A percentile compares a stretch with the other conserved stretches of the same genome.
Conservation (phyloP, 345 rosid species). For the Mercurialis annua region DNA sequence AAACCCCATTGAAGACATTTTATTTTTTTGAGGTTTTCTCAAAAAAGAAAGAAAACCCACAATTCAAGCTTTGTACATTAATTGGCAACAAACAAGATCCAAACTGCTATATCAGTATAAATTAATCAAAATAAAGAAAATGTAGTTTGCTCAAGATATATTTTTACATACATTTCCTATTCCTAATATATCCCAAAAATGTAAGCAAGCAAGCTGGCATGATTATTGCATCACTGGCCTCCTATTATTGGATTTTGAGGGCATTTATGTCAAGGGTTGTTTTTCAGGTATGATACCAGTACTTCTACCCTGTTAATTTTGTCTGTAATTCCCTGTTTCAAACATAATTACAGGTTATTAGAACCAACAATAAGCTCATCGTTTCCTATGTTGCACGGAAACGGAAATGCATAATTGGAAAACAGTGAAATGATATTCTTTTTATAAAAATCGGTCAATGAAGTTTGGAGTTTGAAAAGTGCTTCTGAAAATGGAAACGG, state of each 20-base stretch:
- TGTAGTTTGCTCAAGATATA: background rate
- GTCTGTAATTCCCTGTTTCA: slow-evolving; percentile 22
- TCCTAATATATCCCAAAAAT: slow-evolving; percentile 1
- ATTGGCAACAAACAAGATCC: slow-evolving; percentile 4
- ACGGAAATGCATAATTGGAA: too few relatives aligned
- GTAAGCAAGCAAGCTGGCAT: background rate
- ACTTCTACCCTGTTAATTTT: background rate
- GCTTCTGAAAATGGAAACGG: too few relatives aligned
- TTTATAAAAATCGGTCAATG: too few relatives aligned
- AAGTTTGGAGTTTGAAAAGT: too few relatives aligned
- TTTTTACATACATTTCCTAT: background rate
- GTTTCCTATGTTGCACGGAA: too few relatives aligned
- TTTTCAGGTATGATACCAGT: background rate
- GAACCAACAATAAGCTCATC: too few relatives aligned
- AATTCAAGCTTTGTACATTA: background rate
- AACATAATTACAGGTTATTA: background rate
- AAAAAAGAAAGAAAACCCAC: background rate
- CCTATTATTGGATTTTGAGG: background rate
- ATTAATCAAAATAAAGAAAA: background rate
- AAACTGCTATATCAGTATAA: background rate
- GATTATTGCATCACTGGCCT: slow-evolving; percentile 18
- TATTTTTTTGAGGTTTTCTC: background rate
- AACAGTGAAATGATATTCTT: too few relatives aligned
- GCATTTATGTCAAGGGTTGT: slow-evolving; percentile 1
- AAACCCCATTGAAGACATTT: background rate